These are phyloP conservation scores for Didymella exigua DNA, from an alignment of 2,329 filamentous ascomycete species.

Conservation along the genomic window DNA sequence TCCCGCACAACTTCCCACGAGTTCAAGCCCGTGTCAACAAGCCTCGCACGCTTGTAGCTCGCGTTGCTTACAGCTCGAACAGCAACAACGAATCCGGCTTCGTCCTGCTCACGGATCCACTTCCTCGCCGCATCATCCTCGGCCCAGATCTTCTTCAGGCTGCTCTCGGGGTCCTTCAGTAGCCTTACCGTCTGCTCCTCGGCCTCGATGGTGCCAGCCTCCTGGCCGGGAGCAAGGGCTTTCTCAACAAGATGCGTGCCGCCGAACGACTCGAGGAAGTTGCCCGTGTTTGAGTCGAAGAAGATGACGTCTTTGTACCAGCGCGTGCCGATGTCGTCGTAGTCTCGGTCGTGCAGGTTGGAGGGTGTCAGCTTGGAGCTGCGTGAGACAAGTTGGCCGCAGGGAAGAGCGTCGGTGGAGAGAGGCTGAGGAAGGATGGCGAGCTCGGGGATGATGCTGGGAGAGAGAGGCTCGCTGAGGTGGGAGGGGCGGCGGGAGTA, in stretches of 20 bases:
- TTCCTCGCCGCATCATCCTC: constrained; percentile 28
- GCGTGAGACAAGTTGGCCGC: constrained; percentile 43
- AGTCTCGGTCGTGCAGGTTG: constrained; percentile 42
- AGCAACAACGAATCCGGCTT: constrained; percentile 43
- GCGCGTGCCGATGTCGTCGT: constrained; percentile 42
- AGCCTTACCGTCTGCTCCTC: constrained; percentile 40
- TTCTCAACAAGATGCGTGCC: constrained; percentile 39
- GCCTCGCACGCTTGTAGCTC: constrained; percentile 43
- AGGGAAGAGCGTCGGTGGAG: constrained; percentile 31
- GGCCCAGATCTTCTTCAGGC: constrained; percentile 35
- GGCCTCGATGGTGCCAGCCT: constrained; percentile 44
- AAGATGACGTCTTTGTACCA: constrained; percentile 48
- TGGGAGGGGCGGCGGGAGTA: constrained; percentile 37
- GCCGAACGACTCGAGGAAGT: constrained; percentile 41
- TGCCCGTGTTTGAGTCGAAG: constrained; percentile 29
- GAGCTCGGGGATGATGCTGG: constrained; percentile 41
- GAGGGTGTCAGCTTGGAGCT: constrained; percentile 36
- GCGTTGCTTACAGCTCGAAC: constrained; percentile 40
- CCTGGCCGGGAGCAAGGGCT: constrained; percentile 30
- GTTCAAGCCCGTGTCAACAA: constrained; percentile 38
- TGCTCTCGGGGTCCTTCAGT: constrained; percentile 37
- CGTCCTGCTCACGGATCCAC: constrained; percentile 38
- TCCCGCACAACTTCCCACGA: constrained; percentile 43
- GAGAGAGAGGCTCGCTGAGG: constrained; percentile 37
- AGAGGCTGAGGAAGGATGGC: constrained; percentile 40